These are phyloP conservation scores for Fistulina hepatica DNA, from an alignment of 1,284 basidiomycete genomes.

Conservation along the genomic window DNA sequence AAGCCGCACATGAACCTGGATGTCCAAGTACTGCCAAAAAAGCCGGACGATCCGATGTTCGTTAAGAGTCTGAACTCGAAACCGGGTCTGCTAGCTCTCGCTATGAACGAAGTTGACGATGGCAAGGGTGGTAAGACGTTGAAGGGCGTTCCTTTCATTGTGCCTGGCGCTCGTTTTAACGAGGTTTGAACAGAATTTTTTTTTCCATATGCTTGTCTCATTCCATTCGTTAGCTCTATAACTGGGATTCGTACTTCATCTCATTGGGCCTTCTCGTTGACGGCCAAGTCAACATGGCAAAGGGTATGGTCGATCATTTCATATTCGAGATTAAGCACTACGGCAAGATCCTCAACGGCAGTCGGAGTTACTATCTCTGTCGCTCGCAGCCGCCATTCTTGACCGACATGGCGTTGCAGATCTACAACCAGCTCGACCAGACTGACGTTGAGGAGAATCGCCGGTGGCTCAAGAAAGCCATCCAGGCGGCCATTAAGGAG, in stretches of 20 bases:
- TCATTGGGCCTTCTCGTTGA: conserved; percentile 90
- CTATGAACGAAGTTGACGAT: conserved; percentile 89
- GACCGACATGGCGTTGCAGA: conserved; percentile 96
- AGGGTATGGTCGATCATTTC: conserved; percentile 97
- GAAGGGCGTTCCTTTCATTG: conserved; percentile 93
- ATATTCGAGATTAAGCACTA: conserved; percentile 99
- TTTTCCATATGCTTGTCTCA: conserved; percentile 6
- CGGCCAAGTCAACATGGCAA: conserved; percentile 87
- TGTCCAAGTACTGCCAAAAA: conserved; percentile 79
- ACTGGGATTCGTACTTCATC: conserved; percentile 94
- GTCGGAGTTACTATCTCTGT: conserved; percentile 84
- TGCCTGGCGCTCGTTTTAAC: conserved; percentile 96
- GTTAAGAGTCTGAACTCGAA: conserved; percentile 90
- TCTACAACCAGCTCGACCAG: conserved; percentile 91
- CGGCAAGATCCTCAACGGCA: conserved; percentile 78
- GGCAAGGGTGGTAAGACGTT: conserved; percentile 68
- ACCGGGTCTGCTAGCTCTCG: conserved; percentile 89
- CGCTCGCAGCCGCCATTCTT: conserved; percentile 97
- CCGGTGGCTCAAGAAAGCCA: conserved; percentile 87
- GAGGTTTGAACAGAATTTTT: conserved; percentile 51
- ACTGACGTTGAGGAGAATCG: conserved; percentile 77
- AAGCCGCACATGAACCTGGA: conserved; percentile 87
- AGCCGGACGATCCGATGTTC: conserved; percentile 79
- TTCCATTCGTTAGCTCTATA: conserved; percentile 50
- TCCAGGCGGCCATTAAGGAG: conserved; percentile 96